phyloP scores from a whole-genome alignment of 2,329 filamentous ascomycete species.

The Pseudomassariella vexata region DNA sequence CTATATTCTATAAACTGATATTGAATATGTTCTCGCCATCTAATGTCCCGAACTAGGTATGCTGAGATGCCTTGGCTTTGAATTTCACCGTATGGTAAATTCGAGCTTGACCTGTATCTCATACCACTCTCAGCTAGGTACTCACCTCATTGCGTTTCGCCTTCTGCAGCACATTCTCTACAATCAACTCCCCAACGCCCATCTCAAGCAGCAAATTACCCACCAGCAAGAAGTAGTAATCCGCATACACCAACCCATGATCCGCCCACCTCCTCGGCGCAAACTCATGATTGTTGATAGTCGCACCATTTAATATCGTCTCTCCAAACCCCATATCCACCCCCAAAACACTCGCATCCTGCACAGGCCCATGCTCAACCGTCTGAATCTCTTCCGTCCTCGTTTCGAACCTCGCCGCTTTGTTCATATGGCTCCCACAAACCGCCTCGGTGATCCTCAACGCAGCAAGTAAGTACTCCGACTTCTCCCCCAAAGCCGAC shows the following conservation, averaged over 20 bases:
- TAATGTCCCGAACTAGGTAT: too few relatives aligned
- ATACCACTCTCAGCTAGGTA: too few relatives aligned
- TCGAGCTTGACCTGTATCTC: too few relatives aligned
- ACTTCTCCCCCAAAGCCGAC: conserved; percentile 9
- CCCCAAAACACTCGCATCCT: conserved; percentile 9
- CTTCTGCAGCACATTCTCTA: too few relatives aligned
- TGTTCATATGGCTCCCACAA: conserved; percentile 17
- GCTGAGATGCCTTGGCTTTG: too few relatives aligned
- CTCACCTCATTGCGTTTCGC: too few relatives aligned
- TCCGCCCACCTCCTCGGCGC: conserved; percentile 37
- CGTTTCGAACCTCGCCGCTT: conserved; percentile 11
- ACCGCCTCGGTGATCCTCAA: conserved; percentile 20
- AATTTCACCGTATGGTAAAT: too few relatives aligned
- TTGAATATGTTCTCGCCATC: too few relatives aligned
- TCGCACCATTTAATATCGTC: conserved; percentile 38
- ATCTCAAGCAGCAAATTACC: conserved; percentile 30
- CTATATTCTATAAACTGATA: too few relatives aligned
- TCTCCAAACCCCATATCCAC: conserved; percentile 26
- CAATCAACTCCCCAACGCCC: conserved; percentile 5
- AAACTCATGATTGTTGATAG: conserved; percentile 40
- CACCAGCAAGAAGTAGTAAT: conserved; percentile 40
- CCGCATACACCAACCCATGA: conserved; percentile 43
- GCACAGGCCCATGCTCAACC: conserved; percentile 15
- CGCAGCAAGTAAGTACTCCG: conserved; percentile 20
- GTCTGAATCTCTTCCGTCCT: conserved; percentile 11